phyloP scores from a whole-genome alignment of 352 stramenopile genomes.

The Phytopythium boreale region DNA sequence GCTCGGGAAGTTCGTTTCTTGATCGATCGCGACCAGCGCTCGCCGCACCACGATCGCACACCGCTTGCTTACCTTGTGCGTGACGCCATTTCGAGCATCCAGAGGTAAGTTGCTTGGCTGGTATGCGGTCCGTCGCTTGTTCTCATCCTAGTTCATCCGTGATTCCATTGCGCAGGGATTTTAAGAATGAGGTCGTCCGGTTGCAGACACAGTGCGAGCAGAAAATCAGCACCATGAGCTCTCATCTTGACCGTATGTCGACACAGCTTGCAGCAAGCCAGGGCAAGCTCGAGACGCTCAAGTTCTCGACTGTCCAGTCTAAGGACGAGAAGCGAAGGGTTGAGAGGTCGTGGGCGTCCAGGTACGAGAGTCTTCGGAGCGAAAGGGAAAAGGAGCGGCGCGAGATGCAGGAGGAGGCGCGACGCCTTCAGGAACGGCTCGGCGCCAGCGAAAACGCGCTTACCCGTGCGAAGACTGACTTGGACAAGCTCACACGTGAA shows the following conservation, averaged over 20 bases:
- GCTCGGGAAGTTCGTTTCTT: conserved; percentile 36
- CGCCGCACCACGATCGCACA: conserved; percentile 3
- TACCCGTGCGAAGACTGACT: conserved; percentile 23
- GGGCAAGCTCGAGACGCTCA: conserved; percentile 40
- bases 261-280: conserved; percentile 45
- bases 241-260: conserved; percentile 39
- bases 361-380: conserved; percentile 40
- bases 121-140: neutral
- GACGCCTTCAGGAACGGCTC: conserved; percentile 28
- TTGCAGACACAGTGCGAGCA: conserved; percentile 49
- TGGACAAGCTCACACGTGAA: conserved; percentile 25
- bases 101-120: conserved; percentile 18
- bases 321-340: conserved; percentile 41
- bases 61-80: conserved; percentile 21
- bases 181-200: conserved; percentile 32
- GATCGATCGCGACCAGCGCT: conserved; percentile 11
- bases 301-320: conserved; percentile 37
- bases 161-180: conserved; percentile 23
- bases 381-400: conserved; percentile 39
- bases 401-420: conserved; percentile 43
- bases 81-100: conserved; percentile 30
- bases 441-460: conserved; percentile 32
- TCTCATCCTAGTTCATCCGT: neutral
- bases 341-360: conserved; percentile 37
- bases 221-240: conserved; percentile 28